Conservation (phyloP, 371 early-diverging fungal genomes). For the Mucor lusitanicus region DNA sequence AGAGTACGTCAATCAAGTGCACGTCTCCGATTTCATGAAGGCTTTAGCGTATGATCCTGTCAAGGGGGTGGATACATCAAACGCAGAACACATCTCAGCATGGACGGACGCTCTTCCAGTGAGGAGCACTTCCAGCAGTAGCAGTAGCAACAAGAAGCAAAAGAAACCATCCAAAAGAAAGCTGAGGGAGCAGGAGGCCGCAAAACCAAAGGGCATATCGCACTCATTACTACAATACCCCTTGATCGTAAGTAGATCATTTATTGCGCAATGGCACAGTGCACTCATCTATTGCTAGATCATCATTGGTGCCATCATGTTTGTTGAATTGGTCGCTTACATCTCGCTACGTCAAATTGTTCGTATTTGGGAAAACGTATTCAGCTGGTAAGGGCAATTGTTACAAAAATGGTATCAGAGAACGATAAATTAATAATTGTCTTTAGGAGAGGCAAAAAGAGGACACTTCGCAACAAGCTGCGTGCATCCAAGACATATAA, state of each 20-base stretch:
- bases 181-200: constrained; percentile 28
- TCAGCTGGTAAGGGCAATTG: constrained; percentile 57
- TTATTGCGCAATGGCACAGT: too few species aligned
- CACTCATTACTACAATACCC: constrained; percentile 63
- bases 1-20: constrained; percentile 52
- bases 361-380: constrained; percentile 70
- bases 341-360: constrained; percentile 72
- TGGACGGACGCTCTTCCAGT: constrained; percentile 51
- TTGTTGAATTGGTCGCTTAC: constrained; percentile 71
- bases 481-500: constrained; percentile 58
- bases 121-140: background rate
- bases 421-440: background rate
- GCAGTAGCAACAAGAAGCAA: constrained; percentile 9
- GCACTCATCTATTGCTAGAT: constrained; percentile 33
- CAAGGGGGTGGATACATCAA: background rate
- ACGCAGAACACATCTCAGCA: constrained; percentile 53
- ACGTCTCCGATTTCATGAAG: constrained; percentile 51
- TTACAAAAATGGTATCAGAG: background rate
- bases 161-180: constrained; percentile 30
- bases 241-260: constrained; percentile 50
- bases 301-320: constrained; percentile 60
- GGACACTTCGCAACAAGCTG: constrained; percentile 50
- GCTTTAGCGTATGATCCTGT: constrained; percentile 48
- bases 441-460: constrained; percentile 60
- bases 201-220: constrained; percentile 47